Conservation (phyloP, 2,329 filamentous ascomycete genomes). For the Coniochaeta prunicola region DNA sequence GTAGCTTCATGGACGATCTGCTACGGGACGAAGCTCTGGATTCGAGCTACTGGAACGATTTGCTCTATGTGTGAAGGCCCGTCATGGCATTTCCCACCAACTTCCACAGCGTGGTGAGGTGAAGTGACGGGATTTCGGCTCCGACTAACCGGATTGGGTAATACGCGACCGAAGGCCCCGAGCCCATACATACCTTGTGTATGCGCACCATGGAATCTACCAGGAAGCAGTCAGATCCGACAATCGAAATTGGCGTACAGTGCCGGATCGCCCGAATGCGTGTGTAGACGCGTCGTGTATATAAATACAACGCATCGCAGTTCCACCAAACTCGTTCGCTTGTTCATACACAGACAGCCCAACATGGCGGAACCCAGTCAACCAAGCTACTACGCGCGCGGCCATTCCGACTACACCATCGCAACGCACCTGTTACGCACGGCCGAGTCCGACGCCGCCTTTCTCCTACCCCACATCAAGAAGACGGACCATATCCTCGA, state of each 20-base stretch:
- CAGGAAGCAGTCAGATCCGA: not conserved
- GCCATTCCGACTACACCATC: conserved; percentile 29
- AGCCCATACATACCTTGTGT: not conserved
- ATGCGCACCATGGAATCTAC: not conserved
- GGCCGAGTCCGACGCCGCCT: conserved; percentile 33
- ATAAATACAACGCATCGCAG: not conserved
- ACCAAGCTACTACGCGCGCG: conserved; percentile 23
- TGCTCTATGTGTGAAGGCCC: not conserved
- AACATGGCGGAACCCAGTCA: not conserved
- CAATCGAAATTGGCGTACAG: not conserved
- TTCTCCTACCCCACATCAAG: conserved; percentile 33
- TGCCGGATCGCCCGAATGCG: not conserved
- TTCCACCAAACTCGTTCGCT: not conserved
- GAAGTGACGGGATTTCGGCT: not conserved
- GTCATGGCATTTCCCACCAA: not conserved
- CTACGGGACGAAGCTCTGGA: not conserved
- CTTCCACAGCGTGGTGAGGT: not conserved
- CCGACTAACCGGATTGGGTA: not conserved
- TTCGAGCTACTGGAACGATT: not conserved
- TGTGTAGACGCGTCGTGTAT: not conserved
- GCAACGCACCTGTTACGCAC: conserved; percentile 32
- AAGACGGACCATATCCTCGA: conserved; percentile 32
- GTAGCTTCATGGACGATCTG: not conserved
- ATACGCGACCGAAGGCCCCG: not conserved
- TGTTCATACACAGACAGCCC: not conserved